Percentiles rank a stretch among this genome's conserved stretches.
Conservation (phyloP, 2,329 filamentous ascomycete species). For the Fonsecaea pedrosoi region DNA sequence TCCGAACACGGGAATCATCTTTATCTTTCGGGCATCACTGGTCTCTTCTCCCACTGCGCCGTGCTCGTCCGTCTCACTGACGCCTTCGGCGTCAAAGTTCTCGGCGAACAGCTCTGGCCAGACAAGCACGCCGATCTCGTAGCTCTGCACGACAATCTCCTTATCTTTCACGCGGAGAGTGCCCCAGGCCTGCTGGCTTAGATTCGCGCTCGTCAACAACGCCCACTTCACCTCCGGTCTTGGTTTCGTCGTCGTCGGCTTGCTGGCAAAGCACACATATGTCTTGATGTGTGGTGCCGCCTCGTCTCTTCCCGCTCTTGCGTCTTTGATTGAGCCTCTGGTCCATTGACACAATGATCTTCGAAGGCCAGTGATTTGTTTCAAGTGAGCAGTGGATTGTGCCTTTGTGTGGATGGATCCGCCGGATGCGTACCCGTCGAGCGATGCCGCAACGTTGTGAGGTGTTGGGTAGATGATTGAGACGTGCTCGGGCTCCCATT, state of each 20-base stretch:
- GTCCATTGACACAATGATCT: constrained; percentile 77
- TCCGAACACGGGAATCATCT: constrained; percentile 74
- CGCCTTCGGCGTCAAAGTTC: constrained; percentile 41
- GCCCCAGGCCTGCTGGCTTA: constrained; percentile 90
- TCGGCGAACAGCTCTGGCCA: constrained; percentile 70
- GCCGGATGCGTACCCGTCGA: constrained; percentile 80
- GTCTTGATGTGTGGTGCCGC: constrained; percentile 92
- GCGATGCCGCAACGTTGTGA: constrained; percentile 74
- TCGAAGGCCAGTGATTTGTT: constrained; percentile 74
- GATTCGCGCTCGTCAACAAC: constrained; percentile 85
- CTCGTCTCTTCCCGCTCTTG: constrained; percentile 66
- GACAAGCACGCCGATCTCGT: constrained; percentile 81
- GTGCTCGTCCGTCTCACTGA: constrained; percentile 1
- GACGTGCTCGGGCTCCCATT: constrained; percentile 16
- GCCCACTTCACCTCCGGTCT: constrained; percentile 74
- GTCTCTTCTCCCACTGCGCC: background rate
- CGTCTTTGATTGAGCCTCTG: constrained; percentile 23
- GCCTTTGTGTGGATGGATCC: constrained; percentile 82
- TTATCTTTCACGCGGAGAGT: constrained; percentile 55
- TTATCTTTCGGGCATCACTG: constrained; percentile 41
- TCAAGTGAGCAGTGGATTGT: constrained; percentile 71
- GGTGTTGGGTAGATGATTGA: constrained; percentile 80
- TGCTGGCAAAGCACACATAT: constrained; percentile 69
- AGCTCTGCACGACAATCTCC: constrained; percentile 76
- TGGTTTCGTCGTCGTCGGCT: constrained; percentile 41